These are phyloP conservation scores for Aspergillus fumigatus DNA, from an alignment of 2,329 filamentous ascomycete genomes.

Conservation along the genomic window DNA sequence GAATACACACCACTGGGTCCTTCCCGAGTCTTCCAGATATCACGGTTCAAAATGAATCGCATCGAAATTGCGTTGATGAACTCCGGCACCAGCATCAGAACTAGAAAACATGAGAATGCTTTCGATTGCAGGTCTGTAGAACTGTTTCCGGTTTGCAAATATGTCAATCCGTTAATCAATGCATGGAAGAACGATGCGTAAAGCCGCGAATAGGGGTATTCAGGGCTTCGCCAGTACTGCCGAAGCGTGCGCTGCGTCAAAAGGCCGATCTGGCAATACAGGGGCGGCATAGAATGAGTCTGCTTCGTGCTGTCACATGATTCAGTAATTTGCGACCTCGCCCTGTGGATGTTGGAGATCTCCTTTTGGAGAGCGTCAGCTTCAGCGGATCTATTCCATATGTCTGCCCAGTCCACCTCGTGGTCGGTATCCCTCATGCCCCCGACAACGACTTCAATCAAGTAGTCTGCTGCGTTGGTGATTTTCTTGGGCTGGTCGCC, in stretches of 20 bases:
- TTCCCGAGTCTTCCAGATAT: conserved; percentile 64
- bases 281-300: conserved; percentile 36
- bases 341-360: conserved; percentile 54
- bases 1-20: conserved; percentile 66
- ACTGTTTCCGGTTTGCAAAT: conserved; percentile 61
- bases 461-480: conserved; percentile 59
- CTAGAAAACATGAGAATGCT: conserved; percentile 64
- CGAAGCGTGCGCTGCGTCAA: conserved; percentile 65
- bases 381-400: conserved; percentile 62
- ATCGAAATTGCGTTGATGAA: conserved; percentile 67
- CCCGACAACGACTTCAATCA: conserved; percentile 56
- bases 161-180: conserved; percentile 70
- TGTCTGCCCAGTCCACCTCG: conserved; percentile 61
- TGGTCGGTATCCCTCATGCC: conserved; percentile 46
- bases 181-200: conserved; percentile 63
- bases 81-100: conserved; percentile 60
- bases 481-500: conserved; percentile 57
- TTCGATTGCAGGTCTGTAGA: conserved; percentile 63
- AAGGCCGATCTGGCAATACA: conserved; percentile 56
- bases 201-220: conserved; percentile 69
- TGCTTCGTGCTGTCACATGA: conserved; percentile 17
- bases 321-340: conserved; percentile 37
- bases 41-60: conserved; percentile 66
- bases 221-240: conserved; percentile 68
- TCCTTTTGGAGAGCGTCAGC: conserved; percentile 54